Conservation (phyloP, 192 early-diverging fungal species). For the Coemansia umbellata region DNA sequence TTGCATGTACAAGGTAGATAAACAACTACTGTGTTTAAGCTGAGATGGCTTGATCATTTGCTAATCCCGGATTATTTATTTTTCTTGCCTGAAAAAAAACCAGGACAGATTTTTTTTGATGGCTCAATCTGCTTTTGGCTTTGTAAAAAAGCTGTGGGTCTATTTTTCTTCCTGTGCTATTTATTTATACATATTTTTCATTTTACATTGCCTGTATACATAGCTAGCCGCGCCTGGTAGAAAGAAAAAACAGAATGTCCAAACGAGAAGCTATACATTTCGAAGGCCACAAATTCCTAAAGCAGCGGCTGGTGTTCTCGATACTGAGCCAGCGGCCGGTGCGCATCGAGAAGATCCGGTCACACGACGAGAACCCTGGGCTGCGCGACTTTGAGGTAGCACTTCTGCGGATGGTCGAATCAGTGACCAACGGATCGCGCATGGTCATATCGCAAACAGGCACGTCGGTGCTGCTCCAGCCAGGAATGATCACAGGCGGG, state of each 20-base stretch:
- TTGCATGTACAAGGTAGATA: no score
- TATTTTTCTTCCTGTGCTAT: background rate
- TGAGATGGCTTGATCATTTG: background rate
- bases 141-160: background rate
- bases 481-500: conserved; percentile 89
- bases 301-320: conserved; percentile 87
- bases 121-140: background rate
- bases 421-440: conserved; percentile 85
- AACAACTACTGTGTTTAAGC: no score
- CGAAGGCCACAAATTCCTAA: conserved; percentile 81
- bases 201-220: no score
- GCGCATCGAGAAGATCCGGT: conserved; percentile 86
- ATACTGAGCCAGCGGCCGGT: conserved; percentile 77
- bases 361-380: conserved; percentile 82
- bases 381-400: conserved; percentile 87
- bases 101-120: background rate
- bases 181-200: conserved; percentile 1
- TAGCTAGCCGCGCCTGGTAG: no score
- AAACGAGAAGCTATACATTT: conserved; percentile 50
- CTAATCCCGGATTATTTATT: no score
- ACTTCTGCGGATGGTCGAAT: conserved; percentile 88
- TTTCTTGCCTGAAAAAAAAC: background rate
- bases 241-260: conserved; percentile 30
- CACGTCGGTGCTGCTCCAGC: conserved; percentile 79
- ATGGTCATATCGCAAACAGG: conserved; percentile 94